Evolutionary conservation across 371 early-diverging fungal species (phyloP).

Genomic region (Entomophthora muscae): DNA sequence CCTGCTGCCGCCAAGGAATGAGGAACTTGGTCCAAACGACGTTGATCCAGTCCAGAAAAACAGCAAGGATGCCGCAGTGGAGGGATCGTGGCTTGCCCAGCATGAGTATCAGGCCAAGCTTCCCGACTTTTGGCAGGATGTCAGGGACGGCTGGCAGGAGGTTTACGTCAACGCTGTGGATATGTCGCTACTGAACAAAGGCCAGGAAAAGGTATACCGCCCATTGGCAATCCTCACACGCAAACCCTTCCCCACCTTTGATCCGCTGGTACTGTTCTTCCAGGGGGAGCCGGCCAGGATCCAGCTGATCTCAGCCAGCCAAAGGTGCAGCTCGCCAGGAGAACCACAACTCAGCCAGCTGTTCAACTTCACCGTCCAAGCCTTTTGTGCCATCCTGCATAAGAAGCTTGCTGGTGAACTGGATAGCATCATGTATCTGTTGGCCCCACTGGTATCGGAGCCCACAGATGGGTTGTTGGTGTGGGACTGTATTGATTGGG

Average conservation of each 20-base stretch:
- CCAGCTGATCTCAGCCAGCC: constrained; percentile 8
- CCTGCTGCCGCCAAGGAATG: constrained; percentile 28
- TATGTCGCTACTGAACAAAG: constrained; percentile 11
- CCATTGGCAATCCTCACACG: constrained; percentile 26
- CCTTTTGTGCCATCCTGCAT: constrained; percentile 27
- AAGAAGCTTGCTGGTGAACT: constrained; percentile 28
- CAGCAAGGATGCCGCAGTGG: constrained; percentile 4
- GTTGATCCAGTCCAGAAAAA: constrained; percentile 9
- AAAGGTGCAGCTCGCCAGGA: constrained; percentile 13
- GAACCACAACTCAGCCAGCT: constrained; percentile 19
- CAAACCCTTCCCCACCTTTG: constrained; percentile 22
- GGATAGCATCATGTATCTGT: constrained; percentile 28
- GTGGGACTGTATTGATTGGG: constrained; percentile 32
- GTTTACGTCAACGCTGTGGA: constrained; percentile 10
- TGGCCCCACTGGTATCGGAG: constrained; percentile 26
- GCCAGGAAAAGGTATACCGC: constrained; percentile 20
- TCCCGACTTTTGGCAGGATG: constrained; percentile 12
- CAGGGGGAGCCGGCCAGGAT: constrained; percentile 16
- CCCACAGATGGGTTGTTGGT: constrained; percentile 7
- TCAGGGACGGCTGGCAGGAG: neutral
- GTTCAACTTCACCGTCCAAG: constrained; percentile 26
- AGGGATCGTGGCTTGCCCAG: constrained; percentile 11
- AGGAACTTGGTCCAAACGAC: constrained; percentile 5
- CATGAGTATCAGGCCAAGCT: constrained; percentile 10
- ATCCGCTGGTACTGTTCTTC: constrained; percentile 22